These are phyloP conservation scores for Euphorbia lathyris DNA, from an alignment of 345 rosid genomes.

Conservation along the genomic window DNA sequence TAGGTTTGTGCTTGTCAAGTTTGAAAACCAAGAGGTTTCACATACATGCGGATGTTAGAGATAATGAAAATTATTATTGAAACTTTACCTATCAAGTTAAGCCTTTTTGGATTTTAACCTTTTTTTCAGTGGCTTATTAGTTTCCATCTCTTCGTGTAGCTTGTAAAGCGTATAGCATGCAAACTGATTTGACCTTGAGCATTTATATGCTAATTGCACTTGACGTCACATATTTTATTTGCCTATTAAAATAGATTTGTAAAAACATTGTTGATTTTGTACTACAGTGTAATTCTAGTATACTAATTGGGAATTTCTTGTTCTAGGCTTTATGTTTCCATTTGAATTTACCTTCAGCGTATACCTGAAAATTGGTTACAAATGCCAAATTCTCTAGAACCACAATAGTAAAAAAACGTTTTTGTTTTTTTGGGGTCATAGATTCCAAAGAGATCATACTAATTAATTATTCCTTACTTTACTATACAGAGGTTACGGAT, in stretches of 20 bases:
- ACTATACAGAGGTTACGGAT: slow-evolving; percentile 63
- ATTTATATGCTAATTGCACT: background rate
- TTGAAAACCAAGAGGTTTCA: no score
- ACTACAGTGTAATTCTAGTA: background rate
- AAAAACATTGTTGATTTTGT: background rate
- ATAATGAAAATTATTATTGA: no score
- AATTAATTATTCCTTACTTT: background rate
- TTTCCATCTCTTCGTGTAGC: background rate
- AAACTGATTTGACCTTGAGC: background rate
- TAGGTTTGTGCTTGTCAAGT: no score
- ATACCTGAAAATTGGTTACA: background rate
- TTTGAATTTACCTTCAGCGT: background rate
- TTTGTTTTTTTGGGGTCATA: no score
- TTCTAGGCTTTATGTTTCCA: background rate
- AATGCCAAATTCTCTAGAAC: background rate
- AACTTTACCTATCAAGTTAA: no score
- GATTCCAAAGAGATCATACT: background rate
- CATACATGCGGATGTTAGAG: no score
- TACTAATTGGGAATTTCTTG: no score
- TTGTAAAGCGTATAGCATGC: background rate
- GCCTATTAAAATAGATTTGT: background rate
- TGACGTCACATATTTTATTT: background rate
- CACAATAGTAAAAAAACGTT: no score
- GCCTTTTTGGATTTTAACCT: no score
- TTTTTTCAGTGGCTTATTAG: no score